A percentile compares a stretch with the other conserved stretches of the same genome.
Evolutionary conservation across 2,329 filamentous ascomycete genomes (phyloP).

Genomic region (Orbilia ellipsospora): DNA sequence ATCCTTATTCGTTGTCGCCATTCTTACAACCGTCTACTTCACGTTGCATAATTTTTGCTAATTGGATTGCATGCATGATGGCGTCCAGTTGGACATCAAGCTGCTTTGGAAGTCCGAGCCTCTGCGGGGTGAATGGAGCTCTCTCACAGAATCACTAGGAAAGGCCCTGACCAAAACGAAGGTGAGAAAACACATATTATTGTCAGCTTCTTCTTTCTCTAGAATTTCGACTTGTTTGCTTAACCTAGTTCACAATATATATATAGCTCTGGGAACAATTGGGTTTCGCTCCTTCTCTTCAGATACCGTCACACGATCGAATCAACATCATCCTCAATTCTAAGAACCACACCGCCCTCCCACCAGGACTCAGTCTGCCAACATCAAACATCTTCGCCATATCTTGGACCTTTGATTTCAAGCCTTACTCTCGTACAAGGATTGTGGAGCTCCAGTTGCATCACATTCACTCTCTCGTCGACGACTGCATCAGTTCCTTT

Average conservation of each 20-base stretch:
- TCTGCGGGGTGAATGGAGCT: slow-evolving; percentile 40
- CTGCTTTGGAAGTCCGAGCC: slow-evolving; percentile 33
- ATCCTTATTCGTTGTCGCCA: not conserved
- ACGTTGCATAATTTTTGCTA: no score
- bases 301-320: slow-evolving; percentile 38
- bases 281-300: slow-evolving; percentile 32
- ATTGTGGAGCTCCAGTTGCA: slow-evolving; percentile 15
- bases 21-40: not conserved
- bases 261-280: slow-evolving; percentile 39
- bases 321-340: slow-evolving; percentile 39
- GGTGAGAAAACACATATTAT: not conserved
- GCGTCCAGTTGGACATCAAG: slow-evolving; percentile 27
- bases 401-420: slow-evolving; percentile 31
- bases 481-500: slow-evolving; percentile 34
- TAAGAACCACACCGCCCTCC: slow-evolving; percentile 28
- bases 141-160: slow-evolving; percentile 37
- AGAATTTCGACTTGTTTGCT: slow-evolving; percentile 2
- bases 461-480: slow-evolving; percentile 25
- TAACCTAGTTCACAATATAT: not conserved
- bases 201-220: slow-evolving; percentile 1
- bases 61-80: no score
- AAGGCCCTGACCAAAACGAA: slow-evolving; percentile 17
- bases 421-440: slow-evolving; percentile 18
- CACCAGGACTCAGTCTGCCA: slow-evolving; percentile 24
- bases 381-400: slow-evolving; percentile 27